Evolutionary conservation across 306 rosid species (phyloP), one percentile per base, ranked within the genome.

Genomic region (Clitoria ternatea): DNA sequence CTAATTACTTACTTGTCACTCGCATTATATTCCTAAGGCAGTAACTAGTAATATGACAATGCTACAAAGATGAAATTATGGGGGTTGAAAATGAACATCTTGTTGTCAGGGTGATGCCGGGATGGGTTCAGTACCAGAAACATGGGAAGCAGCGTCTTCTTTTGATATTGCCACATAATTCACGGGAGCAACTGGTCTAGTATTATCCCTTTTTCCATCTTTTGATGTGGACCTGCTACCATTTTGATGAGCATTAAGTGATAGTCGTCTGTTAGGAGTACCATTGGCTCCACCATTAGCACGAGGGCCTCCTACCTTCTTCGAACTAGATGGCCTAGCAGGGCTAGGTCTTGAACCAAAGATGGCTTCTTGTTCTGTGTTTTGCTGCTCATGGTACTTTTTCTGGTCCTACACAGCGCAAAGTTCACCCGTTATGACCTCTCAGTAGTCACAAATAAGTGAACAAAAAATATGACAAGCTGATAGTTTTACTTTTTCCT

Each of bases 201-300:
- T 75, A 15, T 65, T 84, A 60, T 92, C 96, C 78, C 80, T 84
- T 80, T 84, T 90, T 19, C 86, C 90, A 1, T 94, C 98, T 80
- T 94, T 94, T 0, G 79, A 53, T 63, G 68, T 62, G 26, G 98
- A 90, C 72, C 89, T 81, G 80, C 83, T 69, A 81, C 98, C 97
- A 60, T 90, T 94, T 68, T 90, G 98, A 76, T 90, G 89, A 48
- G 93, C 71, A 69, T 90, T 93, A 22, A 94, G 97, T 1, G 98
- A 94, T 27, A 94, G 80, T 70, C 98, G 83, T 76, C 98, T 79
- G 84, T 61, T 85, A 24, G 96, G 97, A 50, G 95, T 84, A 55
- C 97, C 98, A 22, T 90, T 94, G 64, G 95, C 82, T 29, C 93
- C 91, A 15, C 93, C 97, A 30, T 90, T 90, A 19, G 80, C 49